These are phyloP conservation scores for Plasmodium relictum DNA, from an alignment of 169 alveolate species.

Conservation along the genomic window DNA sequence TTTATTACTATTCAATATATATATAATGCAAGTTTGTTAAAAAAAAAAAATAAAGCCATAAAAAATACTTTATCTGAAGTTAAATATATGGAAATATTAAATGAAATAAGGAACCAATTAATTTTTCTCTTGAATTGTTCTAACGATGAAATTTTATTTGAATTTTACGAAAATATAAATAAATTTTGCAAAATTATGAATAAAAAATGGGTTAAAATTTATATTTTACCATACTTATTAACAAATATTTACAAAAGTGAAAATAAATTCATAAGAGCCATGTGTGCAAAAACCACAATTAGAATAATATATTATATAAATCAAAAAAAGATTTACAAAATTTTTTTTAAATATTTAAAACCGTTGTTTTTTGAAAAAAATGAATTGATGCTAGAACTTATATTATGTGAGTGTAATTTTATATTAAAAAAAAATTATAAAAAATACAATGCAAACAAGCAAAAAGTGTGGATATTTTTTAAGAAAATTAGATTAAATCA, in stretches of 20 bases:
- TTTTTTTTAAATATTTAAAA: conserved; percentile 24
- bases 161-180: conserved; percentile 28
- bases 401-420: conserved; percentile 26
- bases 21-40: conserved; percentile 40
- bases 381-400: conserved; percentile 15
- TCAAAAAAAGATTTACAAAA: conserved; percentile 18
- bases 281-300: conserved; percentile 13
- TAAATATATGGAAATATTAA: conserved; percentile 33
- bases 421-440: conserved; percentile 21
- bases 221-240: conserved; percentile 42
- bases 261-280: conserved; percentile 26
- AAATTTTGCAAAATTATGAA: conserved; percentile 55
- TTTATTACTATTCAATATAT: conserved; percentile 32
- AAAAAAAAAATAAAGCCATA: neutral
- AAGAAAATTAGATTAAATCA: conserved; percentile 26
- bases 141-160: conserved; percentile 14
- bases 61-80: conserved; percentile 11
- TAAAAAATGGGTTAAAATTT: conserved; percentile 54
- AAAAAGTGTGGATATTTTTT: conserved; percentile 14
- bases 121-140: conserved; percentile 4
- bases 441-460: neutral
- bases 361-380: conserved; percentile 9
- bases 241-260: conserved; percentile 26
- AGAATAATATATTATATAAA: conserved; percentile 44
- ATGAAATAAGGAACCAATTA: conserved; percentile 21